Evolutionary conservation across 305 asterid species (phyloP).

Genomic region (Nicotiana rustica): DNA sequence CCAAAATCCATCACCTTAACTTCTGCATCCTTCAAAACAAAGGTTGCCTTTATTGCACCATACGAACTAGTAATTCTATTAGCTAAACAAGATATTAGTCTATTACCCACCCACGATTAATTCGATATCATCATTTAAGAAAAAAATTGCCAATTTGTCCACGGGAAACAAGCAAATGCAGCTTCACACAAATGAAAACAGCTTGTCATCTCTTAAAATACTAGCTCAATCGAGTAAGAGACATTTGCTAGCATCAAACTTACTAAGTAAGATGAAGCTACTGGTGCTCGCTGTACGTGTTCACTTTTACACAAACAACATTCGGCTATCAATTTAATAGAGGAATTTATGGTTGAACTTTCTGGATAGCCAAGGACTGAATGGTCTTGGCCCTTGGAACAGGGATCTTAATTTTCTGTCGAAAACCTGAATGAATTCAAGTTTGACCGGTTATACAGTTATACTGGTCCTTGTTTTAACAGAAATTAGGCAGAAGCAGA

Average conservation of each 20-base stretch:
- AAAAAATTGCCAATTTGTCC: background rate
- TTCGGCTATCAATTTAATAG: background rate
- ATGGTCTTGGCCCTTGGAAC: background rate
- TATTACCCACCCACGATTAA: background rate
- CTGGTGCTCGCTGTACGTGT: background rate
- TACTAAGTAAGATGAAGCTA: background rate
- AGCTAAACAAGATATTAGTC: background rate
- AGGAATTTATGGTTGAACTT: background rate
- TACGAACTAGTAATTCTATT: background rate
- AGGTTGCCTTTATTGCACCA: background rate
- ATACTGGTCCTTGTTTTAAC: background rate
- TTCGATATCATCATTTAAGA: background rate
- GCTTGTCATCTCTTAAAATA: constrained; percentile 12
- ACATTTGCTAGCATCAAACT: constrained; percentile 5
- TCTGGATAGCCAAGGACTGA: background rate
- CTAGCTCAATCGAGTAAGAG: background rate
- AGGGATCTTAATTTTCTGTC: constrained; percentile 22
- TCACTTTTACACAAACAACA: background rate
- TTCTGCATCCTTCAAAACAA: background rate
- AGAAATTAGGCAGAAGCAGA: background rate
- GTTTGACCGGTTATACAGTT: background rate
- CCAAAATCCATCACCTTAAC: background rate
- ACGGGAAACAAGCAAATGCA: background rate
- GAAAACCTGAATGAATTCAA: background rate
- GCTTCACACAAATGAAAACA: background rate